Base-by-base conservation (phyloP, 495 filamentous ascomycete species). In the Hypoxylon perforatum region DNA sequence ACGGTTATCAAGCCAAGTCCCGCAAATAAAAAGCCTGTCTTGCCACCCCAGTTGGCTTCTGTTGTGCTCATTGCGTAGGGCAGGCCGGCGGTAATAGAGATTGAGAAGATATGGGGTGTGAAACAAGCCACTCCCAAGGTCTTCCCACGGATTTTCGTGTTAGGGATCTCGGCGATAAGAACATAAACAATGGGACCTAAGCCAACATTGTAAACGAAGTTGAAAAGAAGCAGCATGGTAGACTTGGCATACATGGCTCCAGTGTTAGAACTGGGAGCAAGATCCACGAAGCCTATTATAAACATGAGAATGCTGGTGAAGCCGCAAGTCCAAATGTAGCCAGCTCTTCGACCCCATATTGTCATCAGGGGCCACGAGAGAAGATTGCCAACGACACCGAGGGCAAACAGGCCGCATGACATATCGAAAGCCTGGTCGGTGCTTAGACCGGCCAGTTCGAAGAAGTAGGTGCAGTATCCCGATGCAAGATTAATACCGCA, bases 391-490 rank as follows among this genome's bases (percentile, higher is more conserved):
- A 81, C 54, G 23, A 81, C 73, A 19, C 70, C 78, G 2, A 85
- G 55, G 1, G 61, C 79, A 9, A 62, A 65, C 41, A 45, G 35
- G 15, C 64, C 63, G 18, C 30, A 36, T 46, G 39, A 58, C 17
- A 76, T 19, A 25, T 64, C 48, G 70, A 86, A 90, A 4, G 88
- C 76, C 18, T 81, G 74, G 15, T 68, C 67, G 18, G 69, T n/a
- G 38, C 45, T 63, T 2, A 90, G 78, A 1, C 88, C 88, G 3
- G 88, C 88, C 63, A 86, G 83, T 51, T 84, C 71, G 61, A 86
- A 78, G 76, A 90, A 91, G 66, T 88, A 87, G 21, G 85, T 88
- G 10, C 82, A 84, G 10, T 82, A 84, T 69, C 86, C 89, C 53
- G 86, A 85, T 53, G 81, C 84, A 70, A 91, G 86, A 0, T 11